A percentile compares a stretch with the other conserved stretches of the same genome.
phyloP scores from a whole-genome alignment of 1,284 basidiomycete genomes.

The Fomitopsis schrenkii region DNA sequence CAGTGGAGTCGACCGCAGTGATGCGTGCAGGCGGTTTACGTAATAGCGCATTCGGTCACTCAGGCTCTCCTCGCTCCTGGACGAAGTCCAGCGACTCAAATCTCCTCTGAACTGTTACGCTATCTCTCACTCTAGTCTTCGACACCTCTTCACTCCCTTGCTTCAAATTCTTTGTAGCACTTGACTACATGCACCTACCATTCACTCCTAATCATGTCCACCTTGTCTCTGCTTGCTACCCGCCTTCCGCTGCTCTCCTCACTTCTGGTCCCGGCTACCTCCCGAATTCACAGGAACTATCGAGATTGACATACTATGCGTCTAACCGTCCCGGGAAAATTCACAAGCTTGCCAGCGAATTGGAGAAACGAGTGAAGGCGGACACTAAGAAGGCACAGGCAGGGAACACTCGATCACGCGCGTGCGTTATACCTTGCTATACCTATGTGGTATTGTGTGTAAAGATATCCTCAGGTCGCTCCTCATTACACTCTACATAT shows the following conservation, averaged over 20 bases:
- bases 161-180: background rate
- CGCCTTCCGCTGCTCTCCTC: slow-evolving; percentile 73
- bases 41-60: too few species aligned
- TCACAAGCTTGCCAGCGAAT: slow-evolving; percentile 78
- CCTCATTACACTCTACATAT: slow-evolving; percentile 84
- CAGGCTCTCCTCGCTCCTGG: too few species aligned
- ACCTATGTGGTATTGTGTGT: background rate
- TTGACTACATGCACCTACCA: slow-evolving; percentile 39
- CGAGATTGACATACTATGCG: slow-evolving; percentile 90
- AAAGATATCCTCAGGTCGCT: slow-evolving; percentile 52
- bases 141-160: background rate
- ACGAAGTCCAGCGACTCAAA: background rate
- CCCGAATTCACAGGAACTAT: slow-evolving; percentile 88
- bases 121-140: background rate
- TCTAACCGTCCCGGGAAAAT: slow-evolving; percentile 89
- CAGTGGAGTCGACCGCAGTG: too few species aligned
- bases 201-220: slow-evolving; percentile 85
- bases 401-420: slow-evolving; percentile 75
- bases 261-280: slow-evolving; percentile 78
- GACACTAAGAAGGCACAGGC: slow-evolving; percentile 69
- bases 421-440: slow-evolving; percentile 48
- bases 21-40: too few species aligned
- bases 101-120: background rate
- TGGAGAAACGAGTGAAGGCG: slow-evolving; percentile 72
- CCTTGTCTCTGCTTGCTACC: slow-evolving; percentile 90